These are phyloP conservation scores for Tylopilus sp. DNA, from an alignment of 1,284 basidiomycete genomes.

Conservation along the genomic window DNA sequence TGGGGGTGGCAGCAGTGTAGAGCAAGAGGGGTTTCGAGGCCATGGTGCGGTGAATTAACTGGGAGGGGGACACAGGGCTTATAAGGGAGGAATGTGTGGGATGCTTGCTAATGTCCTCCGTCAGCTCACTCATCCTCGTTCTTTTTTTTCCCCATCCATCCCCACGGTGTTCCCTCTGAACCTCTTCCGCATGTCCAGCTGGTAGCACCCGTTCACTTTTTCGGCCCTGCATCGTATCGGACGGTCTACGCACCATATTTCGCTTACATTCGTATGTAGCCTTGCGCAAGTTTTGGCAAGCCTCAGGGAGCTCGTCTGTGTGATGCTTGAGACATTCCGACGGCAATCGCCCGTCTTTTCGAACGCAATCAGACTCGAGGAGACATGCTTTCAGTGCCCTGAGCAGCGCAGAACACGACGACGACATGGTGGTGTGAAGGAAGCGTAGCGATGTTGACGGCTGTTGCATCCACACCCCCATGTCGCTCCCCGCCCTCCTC, in stretches of 20 bases:
- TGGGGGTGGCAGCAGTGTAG: slow-evolving; percentile 65
- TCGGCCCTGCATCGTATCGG: not conserved
- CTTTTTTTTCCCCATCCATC: slow-evolving; percentile 32
- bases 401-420: slow-evolving; percentile 71
- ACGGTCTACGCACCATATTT: slow-evolving; percentile 67
- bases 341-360: slow-evolving; percentile 66
- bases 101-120: slow-evolving; percentile 22
- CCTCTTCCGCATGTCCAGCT: slow-evolving; percentile 82
- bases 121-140: slow-evolving; percentile 6
- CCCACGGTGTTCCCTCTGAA: slow-evolving; percentile 73
- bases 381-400: slow-evolving; percentile 76
- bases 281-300: slow-evolving; percentile 69
- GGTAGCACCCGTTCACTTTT: not conserved
- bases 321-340: slow-evolving; percentile 78
- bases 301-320: slow-evolving; percentile 66
- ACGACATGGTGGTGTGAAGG: slow-evolving; percentile 54
- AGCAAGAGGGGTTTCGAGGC: slow-evolving; percentile 46
- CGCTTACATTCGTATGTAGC: slow-evolving; percentile 86
- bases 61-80: not conserved
- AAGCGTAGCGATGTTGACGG: slow-evolving; percentile 1
- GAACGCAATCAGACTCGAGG: slow-evolving; percentile 77
- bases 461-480: slow-evolving; percentile 12
- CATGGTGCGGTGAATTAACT: slow-evolving; percentile 14
- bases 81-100: slow-evolving; percentile 7
- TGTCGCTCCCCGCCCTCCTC: slow-evolving; percentile 43